Percentiles rank a stretch among this genome's conserved stretches.
These are phyloP conservation scores for Botryotinia calthae DNA, from an alignment of 2,329 filamentous ascomycete genomes.

Conservation along the genomic window DNA sequence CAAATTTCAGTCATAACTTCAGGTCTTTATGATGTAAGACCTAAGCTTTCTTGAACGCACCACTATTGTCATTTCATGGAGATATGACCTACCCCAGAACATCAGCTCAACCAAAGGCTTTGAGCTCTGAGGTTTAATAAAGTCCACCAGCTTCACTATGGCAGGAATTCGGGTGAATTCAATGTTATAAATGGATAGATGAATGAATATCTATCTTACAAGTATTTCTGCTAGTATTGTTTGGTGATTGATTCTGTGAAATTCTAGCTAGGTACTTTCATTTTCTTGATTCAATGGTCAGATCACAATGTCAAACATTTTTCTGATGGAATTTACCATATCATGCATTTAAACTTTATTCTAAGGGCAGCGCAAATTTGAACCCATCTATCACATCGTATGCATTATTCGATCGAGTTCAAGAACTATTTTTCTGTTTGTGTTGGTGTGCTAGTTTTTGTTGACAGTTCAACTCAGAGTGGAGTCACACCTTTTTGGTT, in stretches of 20 bases:
- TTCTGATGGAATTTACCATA: not conserved
- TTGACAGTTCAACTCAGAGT: not conserved
- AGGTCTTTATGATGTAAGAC: not conserved
- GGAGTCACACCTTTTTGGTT: not conserved
- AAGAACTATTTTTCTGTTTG: not conserved
- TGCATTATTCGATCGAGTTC: not conserved
- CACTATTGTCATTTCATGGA: not conserved
- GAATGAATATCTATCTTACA: conserved; percentile 7
- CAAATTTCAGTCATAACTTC: not conserved
- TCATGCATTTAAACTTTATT: not conserved
- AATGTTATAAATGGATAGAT: conserved; percentile 5
- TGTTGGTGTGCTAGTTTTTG: not conserved
- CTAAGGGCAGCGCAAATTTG: not conserved
- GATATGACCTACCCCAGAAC: not conserved
- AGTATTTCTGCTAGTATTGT: not conserved
- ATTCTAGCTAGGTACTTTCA: too few species aligned
- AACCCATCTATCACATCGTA: too few species aligned
- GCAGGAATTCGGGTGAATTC: not conserved
- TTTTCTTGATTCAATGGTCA: not conserved
- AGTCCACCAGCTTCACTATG: not conserved
- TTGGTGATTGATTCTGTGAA: not conserved
- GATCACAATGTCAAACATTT: not conserved
- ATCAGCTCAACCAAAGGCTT: not conserved
- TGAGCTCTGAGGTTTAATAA: not conserved
- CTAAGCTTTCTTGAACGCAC: not conserved